phyloP scores from a whole-genome alignment of 345 rosid genomes.

The Dipteronia dyeriana region DNA sequence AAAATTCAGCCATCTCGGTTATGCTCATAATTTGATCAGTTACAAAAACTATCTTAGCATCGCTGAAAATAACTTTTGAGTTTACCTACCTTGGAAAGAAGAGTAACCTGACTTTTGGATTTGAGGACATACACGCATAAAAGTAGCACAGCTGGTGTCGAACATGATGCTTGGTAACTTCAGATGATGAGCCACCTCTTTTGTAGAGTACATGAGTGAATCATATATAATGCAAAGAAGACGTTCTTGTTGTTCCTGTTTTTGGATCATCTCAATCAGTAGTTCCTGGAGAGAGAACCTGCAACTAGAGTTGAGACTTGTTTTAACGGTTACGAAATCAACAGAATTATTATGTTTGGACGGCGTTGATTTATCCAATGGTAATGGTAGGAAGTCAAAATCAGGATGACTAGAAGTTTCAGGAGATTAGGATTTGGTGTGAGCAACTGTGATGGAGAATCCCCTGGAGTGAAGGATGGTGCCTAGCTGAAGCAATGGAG shows the following conservation, averaged over 20 bases:
- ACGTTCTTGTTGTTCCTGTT: background rate
- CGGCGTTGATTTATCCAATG: too few species aligned
- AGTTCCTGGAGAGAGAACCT: conserved; percentile 30
- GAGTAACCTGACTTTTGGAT: conserved; percentile 23
- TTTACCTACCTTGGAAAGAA: too few species aligned
- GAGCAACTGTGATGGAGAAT: conserved; percentile 58
- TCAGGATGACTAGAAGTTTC: conserved; percentile 37
- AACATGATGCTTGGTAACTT: conserved; percentile 43
- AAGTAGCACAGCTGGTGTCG: conserved; percentile 34
- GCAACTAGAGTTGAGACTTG: conserved; percentile 11
- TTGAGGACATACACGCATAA: conserved; percentile 14
- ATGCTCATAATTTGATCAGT: background rate
- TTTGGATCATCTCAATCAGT: conserved; percentile 22
- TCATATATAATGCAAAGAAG: conserved; percentile 54
- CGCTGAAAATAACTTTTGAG: background rate
- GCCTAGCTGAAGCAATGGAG: conserved; percentile 73
- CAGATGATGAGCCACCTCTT: conserved; percentile 36
- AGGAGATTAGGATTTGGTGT: conserved; percentile 44
- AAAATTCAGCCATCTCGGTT: background rate
- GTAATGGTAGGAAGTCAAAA: conserved; percentile 30
- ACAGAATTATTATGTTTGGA: too few species aligned
- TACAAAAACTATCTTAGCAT: too few species aligned
- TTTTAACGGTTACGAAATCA: too few species aligned
- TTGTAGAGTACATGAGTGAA: conserved; percentile 42
- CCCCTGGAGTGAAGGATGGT: conserved; percentile 55